These are phyloP conservation scores for Colletotrichum lupini DNA, from an alignment of 2,329 filamentous ascomycete genomes.

Conservation along the genomic window DNA sequence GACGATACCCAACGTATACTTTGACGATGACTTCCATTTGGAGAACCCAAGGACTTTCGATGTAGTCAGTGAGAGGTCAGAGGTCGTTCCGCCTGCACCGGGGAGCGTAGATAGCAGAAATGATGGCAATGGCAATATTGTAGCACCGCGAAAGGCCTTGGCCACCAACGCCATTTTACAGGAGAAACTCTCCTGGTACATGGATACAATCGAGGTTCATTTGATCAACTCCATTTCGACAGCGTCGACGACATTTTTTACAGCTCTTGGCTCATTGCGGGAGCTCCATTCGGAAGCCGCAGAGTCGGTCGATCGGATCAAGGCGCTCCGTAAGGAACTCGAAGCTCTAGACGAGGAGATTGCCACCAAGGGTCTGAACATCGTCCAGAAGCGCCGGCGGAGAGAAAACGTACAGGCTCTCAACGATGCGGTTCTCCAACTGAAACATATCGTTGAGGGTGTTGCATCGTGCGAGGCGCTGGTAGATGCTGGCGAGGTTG, in stretches of 20 bases:
- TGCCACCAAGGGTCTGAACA: constrained; percentile 84
- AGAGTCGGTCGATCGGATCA: constrained; percentile 89
- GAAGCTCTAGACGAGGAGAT: constrained; percentile 86
- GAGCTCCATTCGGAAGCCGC: constrained; percentile 93
- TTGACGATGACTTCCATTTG: constrained; percentile 93
- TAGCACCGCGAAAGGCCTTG: constrained; percentile 82
- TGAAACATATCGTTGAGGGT: constrained; percentile 81
- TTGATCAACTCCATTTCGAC: constrained; percentile 96
- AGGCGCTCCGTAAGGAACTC: constrained; percentile 81
- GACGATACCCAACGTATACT: constrained; percentile 93
- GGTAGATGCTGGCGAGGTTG: constrained; percentile 85
- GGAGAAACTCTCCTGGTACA: constrained; percentile 99
- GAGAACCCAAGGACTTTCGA: constrained; percentile 98
- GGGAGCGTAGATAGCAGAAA: constrained; percentile 65
- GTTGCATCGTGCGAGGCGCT: constrained; percentile 82
- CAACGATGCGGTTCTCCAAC: constrained; percentile 83
- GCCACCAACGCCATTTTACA: constrained; percentile 97
- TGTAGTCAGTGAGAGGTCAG: constrained; percentile 93
- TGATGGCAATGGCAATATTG: constrained; percentile 65
- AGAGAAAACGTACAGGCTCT: constrained; percentile 87
- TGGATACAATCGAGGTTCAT: constrained; percentile 99
- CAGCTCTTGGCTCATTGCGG: constrained; percentile 88
- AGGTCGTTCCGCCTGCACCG: constrained; percentile 82
- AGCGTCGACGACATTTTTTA: constrained; percentile 96
- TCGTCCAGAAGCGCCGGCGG: constrained; percentile 84